Evolutionary conservation across 1,284 basidiomycete species (phyloP).

Genomic region (Cryptococcus sp.): DNA sequence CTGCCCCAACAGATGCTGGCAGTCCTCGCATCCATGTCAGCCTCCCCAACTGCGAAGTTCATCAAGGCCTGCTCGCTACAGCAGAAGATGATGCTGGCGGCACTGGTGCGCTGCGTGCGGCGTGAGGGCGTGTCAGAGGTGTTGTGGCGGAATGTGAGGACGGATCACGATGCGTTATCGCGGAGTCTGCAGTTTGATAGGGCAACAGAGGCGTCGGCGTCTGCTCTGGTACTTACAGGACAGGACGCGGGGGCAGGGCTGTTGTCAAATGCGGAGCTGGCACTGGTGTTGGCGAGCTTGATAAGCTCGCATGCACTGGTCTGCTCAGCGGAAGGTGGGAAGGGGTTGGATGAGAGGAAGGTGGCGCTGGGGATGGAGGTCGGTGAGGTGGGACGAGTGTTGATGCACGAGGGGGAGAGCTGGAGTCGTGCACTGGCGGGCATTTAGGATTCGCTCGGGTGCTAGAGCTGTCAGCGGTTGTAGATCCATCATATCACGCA

Average conservation of each 20-base stretch:
- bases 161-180: slow-evolving; percentile 46
- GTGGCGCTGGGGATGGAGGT: slow-evolving; percentile 50
- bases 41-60: slow-evolving; percentile 80
- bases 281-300: slow-evolving; percentile 38
- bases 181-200: slow-evolving; percentile 34
- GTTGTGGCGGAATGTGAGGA: slow-evolving; percentile 68
- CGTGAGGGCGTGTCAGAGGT: slow-evolving; percentile 84
- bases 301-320: slow-evolving; percentile 44
- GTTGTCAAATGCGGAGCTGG: slow-evolving; percentile 41
- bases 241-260: slow-evolving; percentile 23
- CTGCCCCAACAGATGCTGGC: slow-evolving; percentile 70
- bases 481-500: neutral
- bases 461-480: neutral
- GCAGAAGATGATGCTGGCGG: slow-evolving; percentile 83
- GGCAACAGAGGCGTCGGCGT: neutral
- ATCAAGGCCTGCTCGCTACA: slow-evolving; percentile 76
- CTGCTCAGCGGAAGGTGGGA: slow-evolving; percentile 32
- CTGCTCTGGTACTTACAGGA: neutral
- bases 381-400: slow-evolving; percentile 48
- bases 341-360: slow-evolving; percentile 39
- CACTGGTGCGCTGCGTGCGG: slow-evolving; percentile 76
- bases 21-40: slow-evolving; percentile 86
- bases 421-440: slow-evolving; percentile 49
- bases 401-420: slow-evolving; percentile 49
- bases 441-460: slow-evolving; percentile 11